These are phyloP conservation scores for Ascochyta koolunga DNA, from an alignment of 2,329 filamentous ascomycete species.

Conservation along the genomic window DNA sequence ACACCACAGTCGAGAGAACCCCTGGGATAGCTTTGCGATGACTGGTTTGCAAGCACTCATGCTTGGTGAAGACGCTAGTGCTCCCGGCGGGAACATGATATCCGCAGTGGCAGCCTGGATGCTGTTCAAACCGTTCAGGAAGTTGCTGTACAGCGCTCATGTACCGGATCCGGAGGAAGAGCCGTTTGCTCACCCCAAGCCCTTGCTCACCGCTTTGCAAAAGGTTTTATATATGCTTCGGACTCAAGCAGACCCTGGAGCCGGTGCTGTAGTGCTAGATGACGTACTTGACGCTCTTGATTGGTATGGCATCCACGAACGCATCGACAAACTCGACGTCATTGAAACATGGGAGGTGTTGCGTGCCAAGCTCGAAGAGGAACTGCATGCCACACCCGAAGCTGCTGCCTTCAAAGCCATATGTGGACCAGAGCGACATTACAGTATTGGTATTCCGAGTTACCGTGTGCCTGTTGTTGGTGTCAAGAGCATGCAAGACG, in stretches of 20 bases:
- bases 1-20: slow-evolving; percentile 60
- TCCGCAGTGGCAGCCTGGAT: slow-evolving; percentile 65
- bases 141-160: slow-evolving; percentile 59
- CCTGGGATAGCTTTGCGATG: slow-evolving; percentile 63
- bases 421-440: slow-evolving; percentile 52
- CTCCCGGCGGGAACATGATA: slow-evolving; percentile 52
- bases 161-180: slow-evolving; percentile 55
- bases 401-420: slow-evolving; percentile 51
- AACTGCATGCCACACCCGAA: slow-evolving; percentile 55
- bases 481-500: slow-evolving; percentile 50
- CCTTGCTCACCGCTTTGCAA: slow-evolving; percentile 58
- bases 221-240: slow-evolving; percentile 59
- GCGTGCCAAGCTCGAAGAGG: slow-evolving; percentile 58
- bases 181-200: slow-evolving; percentile 56
- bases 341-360: slow-evolving; percentile 62
- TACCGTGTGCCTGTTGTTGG: slow-evolving; percentile 46
- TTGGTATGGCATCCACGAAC: slow-evolving; percentile 49
- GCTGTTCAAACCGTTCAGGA: slow-evolving; percentile 64
- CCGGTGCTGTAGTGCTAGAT: slow-evolving; percentile 42
- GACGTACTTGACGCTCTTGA: slow-evolving; percentile 47
- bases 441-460: slow-evolving; percentile 40
- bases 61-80: slow-evolving; percentile 36
- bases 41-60: slow-evolving; percentile 62
- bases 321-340: slow-evolving; percentile 55
- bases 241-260: slow-evolving; percentile 47